Percentiles rank a stretch among this genome's conserved stretches.
These are phyloP conservation scores for Bimuria novae-zelandiae DNA, from an alignment of 2,329 filamentous ascomycete genomes.

Conservation along the genomic window DNA sequence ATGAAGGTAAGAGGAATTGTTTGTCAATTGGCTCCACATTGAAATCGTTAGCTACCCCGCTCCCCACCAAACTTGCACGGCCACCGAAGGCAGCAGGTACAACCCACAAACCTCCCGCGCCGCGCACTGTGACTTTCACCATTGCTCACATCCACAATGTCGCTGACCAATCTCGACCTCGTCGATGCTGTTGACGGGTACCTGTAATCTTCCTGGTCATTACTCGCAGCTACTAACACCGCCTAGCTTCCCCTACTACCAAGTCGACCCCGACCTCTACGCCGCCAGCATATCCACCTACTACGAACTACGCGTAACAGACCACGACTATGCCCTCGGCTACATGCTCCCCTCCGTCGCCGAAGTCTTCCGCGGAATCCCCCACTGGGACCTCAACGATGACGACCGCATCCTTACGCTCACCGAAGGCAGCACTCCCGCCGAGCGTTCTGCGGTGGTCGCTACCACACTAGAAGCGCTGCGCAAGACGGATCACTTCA, in stretches of 20 bases:
- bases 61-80: slow-evolving; percentile 24
- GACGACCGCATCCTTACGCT: slow-evolving; percentile 66
- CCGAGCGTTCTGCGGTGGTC: slow-evolving; percentile 64
- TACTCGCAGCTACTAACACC: background rate
- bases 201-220: background rate
- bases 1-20: too few species aligned
- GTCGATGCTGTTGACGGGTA: slow-evolving; percentile 62
- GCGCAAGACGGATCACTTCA: slow-evolving; percentile 72
- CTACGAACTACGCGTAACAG: slow-evolving; percentile 69
- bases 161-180: slow-evolving; percentile 58
- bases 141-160: slow-evolving; percentile 23
- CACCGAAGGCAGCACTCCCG: slow-evolving; percentile 62
- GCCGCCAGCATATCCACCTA: slow-evolving; percentile 58
- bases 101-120: too few species aligned
- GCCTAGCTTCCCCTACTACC: slow-evolving; percentile 75
- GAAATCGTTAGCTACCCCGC: slow-evolving; percentile 31
- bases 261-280: slow-evolving; percentile 62
- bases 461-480: slow-evolving; percentile 67
- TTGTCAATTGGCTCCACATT: too few species aligned
- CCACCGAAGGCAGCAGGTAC: too few species aligned
- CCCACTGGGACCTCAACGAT: slow-evolving; percentile 66
- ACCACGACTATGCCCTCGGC: slow-evolving; percentile 64
- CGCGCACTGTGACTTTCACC: too few species aligned
- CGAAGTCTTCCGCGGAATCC: slow-evolving; percentile 57
- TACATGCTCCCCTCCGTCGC: slow-evolving; percentile 67